Base-by-base conservation (phyloP, 306 rosid genomes). In the Cyamopsis tetragonoloba region DNA sequence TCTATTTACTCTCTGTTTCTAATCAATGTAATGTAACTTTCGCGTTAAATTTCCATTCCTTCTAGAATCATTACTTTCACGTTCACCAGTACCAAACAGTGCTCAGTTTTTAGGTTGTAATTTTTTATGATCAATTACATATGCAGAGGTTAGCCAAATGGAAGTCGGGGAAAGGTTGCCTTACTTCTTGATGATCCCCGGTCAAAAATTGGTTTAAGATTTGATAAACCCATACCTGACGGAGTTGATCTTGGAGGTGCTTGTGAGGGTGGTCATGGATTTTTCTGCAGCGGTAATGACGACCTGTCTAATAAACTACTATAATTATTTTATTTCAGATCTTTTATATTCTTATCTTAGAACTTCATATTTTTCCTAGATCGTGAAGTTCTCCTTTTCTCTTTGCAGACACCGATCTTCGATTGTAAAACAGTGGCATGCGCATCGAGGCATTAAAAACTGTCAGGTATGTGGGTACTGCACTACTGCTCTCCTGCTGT, bases 201-300 rank as follows among this genome's bases (percentile, higher is more conserved):
- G 67, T 85, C 99, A 62, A 95, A 95, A 83, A 34, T 91, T 72
- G 99, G 99, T 53, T 89, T 95, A 23, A 90, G 87, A 83, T 95
- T 95, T 41, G 99, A 95, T 74, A 95, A 90, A 73, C 77, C 85
- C 42, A 77, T 95, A 75, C 78, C 82, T 30, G 99, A 91, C 73
- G 99, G 99, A 64, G 99, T 95, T 85, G 97, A 95, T 87, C 99
- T 95, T 51, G 99, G 99, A 76, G 96, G 95, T 74, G 46, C 39
- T 6, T 91, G 99, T 79, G 96, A 95, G 71, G 80, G 44, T 46
- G 88, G 92, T 42, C 82, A 85, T 59, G 99, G 99, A 76, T 88
- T 75, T 83, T 95, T 95, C 77, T 95, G 99, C 80, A 85, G 82
- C 10, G 95, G 99, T 95, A 91, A 63, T 75, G 42, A 31, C 32